Percentiles rank a stretch among this genome's conserved stretches.
These are phyloP conservation scores for Talaromyces rugulosus DNA, from an alignment of 2,329 filamentous ascomycete genomes.

Conservation along the genomic window DNA sequence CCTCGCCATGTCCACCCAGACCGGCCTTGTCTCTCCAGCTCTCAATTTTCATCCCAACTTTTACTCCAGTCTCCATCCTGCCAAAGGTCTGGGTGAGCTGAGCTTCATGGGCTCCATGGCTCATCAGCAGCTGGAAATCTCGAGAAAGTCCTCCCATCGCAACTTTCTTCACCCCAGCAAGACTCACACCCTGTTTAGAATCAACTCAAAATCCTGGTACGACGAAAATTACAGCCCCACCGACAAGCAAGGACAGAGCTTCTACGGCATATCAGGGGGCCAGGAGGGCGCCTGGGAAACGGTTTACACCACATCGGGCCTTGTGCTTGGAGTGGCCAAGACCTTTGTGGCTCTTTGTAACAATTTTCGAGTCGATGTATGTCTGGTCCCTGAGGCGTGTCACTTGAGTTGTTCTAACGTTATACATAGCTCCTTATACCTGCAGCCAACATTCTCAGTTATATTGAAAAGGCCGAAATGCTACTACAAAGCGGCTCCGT, in stretches of 20 bases:
- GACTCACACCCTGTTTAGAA: conserved; percentile 17
- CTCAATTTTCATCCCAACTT: too few species aligned
- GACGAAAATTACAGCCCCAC: conserved; percentile 12
- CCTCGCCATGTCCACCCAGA: too few species aligned
- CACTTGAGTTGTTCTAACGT: conserved; percentile 9
- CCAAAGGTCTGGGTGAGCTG: too few species aligned
- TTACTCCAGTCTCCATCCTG: too few species aligned
- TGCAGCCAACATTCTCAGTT: conserved; percentile 25
- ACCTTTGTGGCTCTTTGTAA: conserved; percentile 27
- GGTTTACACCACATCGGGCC: conserved; percentile 27
- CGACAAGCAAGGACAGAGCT: conserved; percentile 9
- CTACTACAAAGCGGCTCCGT: conserved; percentile 24
- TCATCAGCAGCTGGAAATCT: too few species aligned
- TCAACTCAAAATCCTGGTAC: conserved; percentile 29
- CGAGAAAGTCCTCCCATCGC: too few species aligned
- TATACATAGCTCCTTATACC: conserved; percentile 27
- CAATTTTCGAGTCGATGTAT: conserved; percentile 32
- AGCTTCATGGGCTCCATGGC: too few species aligned
- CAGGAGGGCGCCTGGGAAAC: conserved; percentile 20
- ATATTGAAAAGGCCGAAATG: conserved; percentile 28
- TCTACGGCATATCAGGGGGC: conserved; percentile 18
- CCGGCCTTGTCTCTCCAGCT: too few species aligned
- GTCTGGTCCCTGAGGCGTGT: conserved; percentile 1
- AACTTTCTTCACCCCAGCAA: too few species aligned
- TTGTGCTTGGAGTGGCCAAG: conserved; percentile 34